Conservation (phyloP, 2,329 filamentous ascomycete genomes). For the Orbilia blumenaviensis region DNA sequence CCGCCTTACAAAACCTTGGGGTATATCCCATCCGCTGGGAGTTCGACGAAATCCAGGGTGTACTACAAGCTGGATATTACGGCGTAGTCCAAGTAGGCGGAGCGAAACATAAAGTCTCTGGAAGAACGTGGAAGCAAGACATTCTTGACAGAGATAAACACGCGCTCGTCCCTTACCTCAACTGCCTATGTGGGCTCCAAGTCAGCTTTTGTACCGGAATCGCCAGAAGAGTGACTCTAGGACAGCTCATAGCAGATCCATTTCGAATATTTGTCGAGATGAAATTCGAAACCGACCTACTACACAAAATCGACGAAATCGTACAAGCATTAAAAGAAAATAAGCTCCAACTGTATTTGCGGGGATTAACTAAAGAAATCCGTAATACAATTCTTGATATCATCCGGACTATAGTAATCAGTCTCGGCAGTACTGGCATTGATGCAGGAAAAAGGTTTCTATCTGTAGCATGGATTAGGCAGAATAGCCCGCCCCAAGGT, state of each 20-base stretch:
- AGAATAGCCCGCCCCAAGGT: neutral
- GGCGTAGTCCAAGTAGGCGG: neutral
- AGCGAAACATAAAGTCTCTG: conserved; percentile 7
- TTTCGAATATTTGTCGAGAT: neutral
- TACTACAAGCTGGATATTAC: conserved; percentile 21
- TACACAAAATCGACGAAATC: neutral
- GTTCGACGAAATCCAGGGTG: neutral
- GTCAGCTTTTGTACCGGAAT: conserved; percentile 36
- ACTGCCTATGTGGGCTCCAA: conserved; percentile 37
- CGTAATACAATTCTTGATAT: neutral
- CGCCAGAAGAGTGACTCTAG: conserved; percentile 20
- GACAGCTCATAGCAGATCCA: neutral
- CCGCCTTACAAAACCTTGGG: conserved; percentile 11
- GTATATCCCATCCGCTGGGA: neutral
- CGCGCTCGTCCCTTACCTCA: neutral
- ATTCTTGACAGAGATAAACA: conserved; percentile 2
- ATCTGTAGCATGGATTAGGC: conserved; percentile 11
- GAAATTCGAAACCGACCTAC: neutral
- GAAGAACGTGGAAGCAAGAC: conserved; percentile 8
- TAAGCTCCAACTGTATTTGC: neutral
- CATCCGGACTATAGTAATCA: neutral
- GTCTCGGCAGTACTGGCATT: neutral
- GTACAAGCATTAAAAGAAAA: neutral
- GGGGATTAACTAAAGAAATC: neutral
- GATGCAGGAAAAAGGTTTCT: conserved; percentile 13